phyloP scores from a whole-genome alignment of 192 early-diverging fungal genomes.

The Podila verticillata region DNA sequence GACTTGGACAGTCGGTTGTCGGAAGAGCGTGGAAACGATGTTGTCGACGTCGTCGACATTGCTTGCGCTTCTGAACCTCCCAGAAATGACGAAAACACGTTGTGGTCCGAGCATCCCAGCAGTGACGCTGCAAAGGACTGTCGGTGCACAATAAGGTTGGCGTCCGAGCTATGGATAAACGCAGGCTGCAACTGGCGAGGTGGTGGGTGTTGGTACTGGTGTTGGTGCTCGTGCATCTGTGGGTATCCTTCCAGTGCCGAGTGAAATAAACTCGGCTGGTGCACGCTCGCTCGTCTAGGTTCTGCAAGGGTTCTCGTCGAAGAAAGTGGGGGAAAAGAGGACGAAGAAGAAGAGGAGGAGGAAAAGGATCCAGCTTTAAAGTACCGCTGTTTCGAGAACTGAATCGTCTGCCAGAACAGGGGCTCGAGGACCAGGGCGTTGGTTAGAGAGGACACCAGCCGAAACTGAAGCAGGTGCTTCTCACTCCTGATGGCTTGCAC shows the following conservation, averaged over 20 bases:
- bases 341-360: not conserved
- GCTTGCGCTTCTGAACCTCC: not conserved
- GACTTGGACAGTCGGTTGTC: not conserved
- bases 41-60: not conserved
- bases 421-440: slow-evolving; percentile 35
- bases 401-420: slow-evolving; percentile 18
- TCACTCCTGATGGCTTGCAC: not conserved
- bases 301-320: too few relatives aligned
- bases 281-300: not conserved
- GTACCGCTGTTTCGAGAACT: slow-evolving; percentile 9
- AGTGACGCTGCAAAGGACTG: slow-evolving; percentile 15
- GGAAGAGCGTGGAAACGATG: not conserved
- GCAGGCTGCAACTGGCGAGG: not conserved
- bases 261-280: not conserved
- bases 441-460: slow-evolving; percentile 9
- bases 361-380: not conserved
- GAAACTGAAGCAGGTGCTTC: slow-evolving; percentile 14
- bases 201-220: not conserved
- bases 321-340: not conserved
- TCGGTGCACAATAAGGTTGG: slow-evolving; percentile 16
- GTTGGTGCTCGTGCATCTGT: not conserved
- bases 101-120: not conserved
- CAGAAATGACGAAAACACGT: not conserved
- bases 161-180: slow-evolving; percentile 17
- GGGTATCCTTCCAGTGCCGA: not conserved